phyloP scores from a whole-genome alignment of 2,329 filamentous ascomycete genomes.

The Claviceps sorghi region DNA sequence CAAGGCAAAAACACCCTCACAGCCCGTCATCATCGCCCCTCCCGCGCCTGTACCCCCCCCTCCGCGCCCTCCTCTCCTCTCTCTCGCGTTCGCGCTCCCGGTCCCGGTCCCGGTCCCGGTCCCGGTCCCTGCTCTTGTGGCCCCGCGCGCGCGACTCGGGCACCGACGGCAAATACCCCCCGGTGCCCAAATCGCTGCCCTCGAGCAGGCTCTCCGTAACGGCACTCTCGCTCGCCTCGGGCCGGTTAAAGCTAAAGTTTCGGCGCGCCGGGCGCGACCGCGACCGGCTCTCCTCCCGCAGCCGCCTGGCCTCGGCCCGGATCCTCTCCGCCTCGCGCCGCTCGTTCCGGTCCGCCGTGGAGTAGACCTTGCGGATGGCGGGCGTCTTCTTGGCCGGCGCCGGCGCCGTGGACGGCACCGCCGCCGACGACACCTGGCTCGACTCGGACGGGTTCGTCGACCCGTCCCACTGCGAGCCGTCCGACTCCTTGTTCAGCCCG shows the following conservation, averaged over 20 bases:
- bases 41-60: constrained; percentile 21
- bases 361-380: constrained; percentile 46
- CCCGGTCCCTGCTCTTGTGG: constrained; percentile 1
- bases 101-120: constrained; percentile 9
- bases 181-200: constrained; percentile 38
- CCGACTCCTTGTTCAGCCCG: constrained; percentile 69
- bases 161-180: constrained; percentile 41
- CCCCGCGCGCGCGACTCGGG: constrained; percentile 29
- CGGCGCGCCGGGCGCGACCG: constrained; percentile 20
- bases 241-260: constrained; percentile 40
- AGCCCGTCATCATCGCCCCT: constrained; percentile 17
- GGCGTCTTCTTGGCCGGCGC: constrained; percentile 23
- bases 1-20: not conserved
- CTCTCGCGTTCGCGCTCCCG: constrained; percentile 13
- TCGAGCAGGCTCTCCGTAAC: constrained; percentile 17
- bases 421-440: constrained; percentile 38
- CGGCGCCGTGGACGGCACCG: constrained; percentile 30
- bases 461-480: constrained; percentile 69
- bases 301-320: constrained; percentile 38
- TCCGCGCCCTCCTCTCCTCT: constrained; percentile 21
- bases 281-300: constrained; percentile 37
- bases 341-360: constrained; percentile 39
- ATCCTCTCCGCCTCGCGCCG: constrained; percentile 38
- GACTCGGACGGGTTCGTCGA: constrained; percentile 52
- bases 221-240: constrained; percentile 20